These are phyloP conservation scores for Murraya paniculata DNA, from an alignment of 345 rosid species.

Conservation along the genomic window DNA sequence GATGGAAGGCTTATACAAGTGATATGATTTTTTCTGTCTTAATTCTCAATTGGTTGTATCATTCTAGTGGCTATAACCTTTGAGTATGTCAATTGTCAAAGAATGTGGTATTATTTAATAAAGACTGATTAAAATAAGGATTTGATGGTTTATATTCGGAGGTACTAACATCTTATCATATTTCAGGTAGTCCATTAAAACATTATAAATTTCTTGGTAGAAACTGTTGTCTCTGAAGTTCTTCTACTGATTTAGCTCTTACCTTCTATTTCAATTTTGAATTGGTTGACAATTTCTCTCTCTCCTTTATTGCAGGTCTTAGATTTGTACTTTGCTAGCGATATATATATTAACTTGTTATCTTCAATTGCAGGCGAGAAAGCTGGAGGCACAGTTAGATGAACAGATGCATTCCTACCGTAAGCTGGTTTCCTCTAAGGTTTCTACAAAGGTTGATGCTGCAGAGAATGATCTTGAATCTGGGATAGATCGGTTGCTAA, in stretches of 20 bases:
- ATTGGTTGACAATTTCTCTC: background rate
- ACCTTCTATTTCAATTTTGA: background rate
- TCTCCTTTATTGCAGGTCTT: background rate
- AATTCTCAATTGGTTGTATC: background rate
- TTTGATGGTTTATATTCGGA: background rate
- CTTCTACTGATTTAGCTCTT: background rate
- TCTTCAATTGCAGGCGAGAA: constrained; percentile 66
- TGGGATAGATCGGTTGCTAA: constrained; percentile 59
- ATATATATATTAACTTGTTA: background rate
- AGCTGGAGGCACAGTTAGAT: constrained; percentile 94
- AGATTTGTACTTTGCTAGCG: background rate
- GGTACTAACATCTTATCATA: background rate
- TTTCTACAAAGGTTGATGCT: constrained; percentile 52
- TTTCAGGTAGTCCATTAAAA: background rate
- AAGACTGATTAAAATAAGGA: background rate
- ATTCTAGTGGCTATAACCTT: background rate
- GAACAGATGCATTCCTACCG: constrained; percentile 94
- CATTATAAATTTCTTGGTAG: background rate
- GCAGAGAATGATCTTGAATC: constrained; percentile 76
- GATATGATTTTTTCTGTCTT: background rate
- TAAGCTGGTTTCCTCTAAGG: constrained; percentile 74
- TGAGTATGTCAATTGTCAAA: background rate
- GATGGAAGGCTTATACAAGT: background rate
- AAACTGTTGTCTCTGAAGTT: background rate
- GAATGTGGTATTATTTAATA: background rate